Base-by-base conservation (phyloP, 495 filamentous ascomycete species). In the Annulohypoxylon bovei region DNA sequence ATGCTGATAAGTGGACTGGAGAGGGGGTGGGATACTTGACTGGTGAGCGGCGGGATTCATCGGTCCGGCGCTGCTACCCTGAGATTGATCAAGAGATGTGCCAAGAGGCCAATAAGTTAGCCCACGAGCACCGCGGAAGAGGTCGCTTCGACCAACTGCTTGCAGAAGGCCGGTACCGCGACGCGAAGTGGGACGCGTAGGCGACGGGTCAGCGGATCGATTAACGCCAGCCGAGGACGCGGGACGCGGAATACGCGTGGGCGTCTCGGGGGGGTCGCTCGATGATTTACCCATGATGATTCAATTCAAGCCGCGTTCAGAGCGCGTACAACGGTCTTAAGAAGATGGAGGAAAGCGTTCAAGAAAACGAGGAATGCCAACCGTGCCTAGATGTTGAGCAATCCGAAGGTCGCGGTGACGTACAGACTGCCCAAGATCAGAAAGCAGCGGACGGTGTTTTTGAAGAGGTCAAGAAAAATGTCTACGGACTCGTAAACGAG, bases 211-310 rank as follows among this genome's bases (percentile, higher is more conserved):
- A n/a, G 35, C 16, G 12, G 25, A 6, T 35, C 33, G 4, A 37
- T 11, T 11, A 37, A 6, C n/a, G n/a, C 39, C 16, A 7, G 39
- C 5, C 4, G 39, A 16, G 6, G 39, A 18, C 6, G 39, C 18
- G 8, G 39, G 39, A 7, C 39, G 39, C 39, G 39, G 39, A 7
- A 42, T 53, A 3, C 27, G 49, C n/a, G 49, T 53, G 2, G 49
- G 49, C 5, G 49, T 53, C 0, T 3, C 3, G 0, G 23, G 57
- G 16, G 39, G 0, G 11, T 42, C 12, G 28, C 22, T 6, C n/a
- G 60, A 20, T 6, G 54, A 28, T 16, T 42, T n/a, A 35, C 39
- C 39, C 68, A 71, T 66, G 39, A 42, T 6, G 8, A 6, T 42
- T 18, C n/a, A 42, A 42, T 42, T n/a, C n/a, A n/a, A n/a, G n/a